Evolutionary conservation across 2,329 filamentous ascomycete species (phyloP), one percentile per base, ranked within the genome.

Genomic region (Aaosphaeria arxii): DNA sequence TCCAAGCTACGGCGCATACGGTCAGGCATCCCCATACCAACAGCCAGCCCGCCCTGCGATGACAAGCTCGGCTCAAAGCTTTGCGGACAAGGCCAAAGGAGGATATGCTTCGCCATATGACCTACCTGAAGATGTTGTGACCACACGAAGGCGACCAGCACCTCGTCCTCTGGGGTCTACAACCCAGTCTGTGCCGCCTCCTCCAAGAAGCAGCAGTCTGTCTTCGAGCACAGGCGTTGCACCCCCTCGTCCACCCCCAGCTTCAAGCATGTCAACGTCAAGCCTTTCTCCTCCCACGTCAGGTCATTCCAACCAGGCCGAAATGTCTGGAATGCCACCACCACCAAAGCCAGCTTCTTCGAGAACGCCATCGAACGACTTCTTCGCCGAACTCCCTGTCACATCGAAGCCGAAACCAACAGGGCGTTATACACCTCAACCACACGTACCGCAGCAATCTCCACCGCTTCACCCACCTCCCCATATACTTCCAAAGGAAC

Each of bases 31-130:
- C 30, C 54, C 56, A 17, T 59, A 54, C 40, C 60, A 54, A 47
- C 61, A 56, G 35, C 66, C 73, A 13, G 63, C 72, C 42, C 79
- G 52, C 58, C 80, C 58, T 55, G 54, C 49, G 84, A 84, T 70
- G 77, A 83, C 66, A 28, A 66, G 61, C 38, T 69, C 67, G 33
- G 67, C 74, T 1, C 84, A 95, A 66, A 97, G 92, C 70, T 99
- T 96, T 70, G 89, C 82, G 5, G 87, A 92, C 69, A 95, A 95
- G 69, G 77, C 89, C 3, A 97, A 95, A 71, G 89, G 89, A 47
- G 91, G 92, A 6, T 99, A 99, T 67, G 81, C 87, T 43, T 97
- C 92, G 17, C 94, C 94, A 0, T 99, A 96, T 61, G 95, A 99
- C 72, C 77, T 99, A 17, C 94, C 94, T 4, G 89, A 94, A 71